Evolutionary conservation across 208 protist genomes (phyloP).

Genomic region (Acanthamoeba comandoni): DNA sequence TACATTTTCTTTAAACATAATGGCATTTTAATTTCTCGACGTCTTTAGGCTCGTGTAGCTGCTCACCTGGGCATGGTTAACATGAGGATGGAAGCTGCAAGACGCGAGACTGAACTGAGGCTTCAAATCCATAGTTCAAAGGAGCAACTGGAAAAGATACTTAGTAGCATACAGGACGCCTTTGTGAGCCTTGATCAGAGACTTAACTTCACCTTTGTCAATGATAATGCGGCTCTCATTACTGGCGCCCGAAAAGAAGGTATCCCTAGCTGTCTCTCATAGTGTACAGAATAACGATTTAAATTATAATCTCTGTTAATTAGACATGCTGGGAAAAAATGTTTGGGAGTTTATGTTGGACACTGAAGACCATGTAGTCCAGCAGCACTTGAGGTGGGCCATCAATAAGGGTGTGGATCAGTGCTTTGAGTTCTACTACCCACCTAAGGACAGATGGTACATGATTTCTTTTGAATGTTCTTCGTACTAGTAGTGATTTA

Average conservation of each 20-base stretch:
- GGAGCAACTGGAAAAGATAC: constrained; percentile 39
- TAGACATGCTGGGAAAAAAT: constrained; percentile 43
- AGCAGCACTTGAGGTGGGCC: constrained; percentile 1
- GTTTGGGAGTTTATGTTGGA: constrained; percentile 56
- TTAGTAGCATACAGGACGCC: constrained; percentile 31
- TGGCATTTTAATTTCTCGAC: too few relatives aligned
- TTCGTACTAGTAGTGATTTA: too few relatives aligned
- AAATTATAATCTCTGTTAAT: too few relatives aligned
- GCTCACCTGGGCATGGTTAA: background rate
- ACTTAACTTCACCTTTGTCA: constrained; percentile 24
- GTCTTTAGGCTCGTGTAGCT: too few relatives aligned
- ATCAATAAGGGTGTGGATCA: constrained; percentile 11
- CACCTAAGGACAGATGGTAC: constrained; percentile 1
- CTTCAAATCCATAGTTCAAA: background rate
- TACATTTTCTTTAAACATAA: too few relatives aligned
- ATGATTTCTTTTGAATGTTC: too few relatives aligned
- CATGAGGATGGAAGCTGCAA: background rate
- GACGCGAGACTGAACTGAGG: background rate
- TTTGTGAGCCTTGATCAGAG: constrained; percentile 9
- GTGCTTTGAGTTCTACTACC: constrained; percentile 8
- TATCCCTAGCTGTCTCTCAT: too few relatives aligned
- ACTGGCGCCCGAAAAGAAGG: constrained; percentile 32
- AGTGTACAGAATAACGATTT: too few relatives aligned
- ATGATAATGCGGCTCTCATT: background rate
- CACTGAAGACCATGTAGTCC: constrained; percentile 11